These are phyloP conservation scores for Nigrograna mackinnonii DNA, from an alignment of 2,329 filamentous ascomycete species.

Conservation along the genomic window DNA sequence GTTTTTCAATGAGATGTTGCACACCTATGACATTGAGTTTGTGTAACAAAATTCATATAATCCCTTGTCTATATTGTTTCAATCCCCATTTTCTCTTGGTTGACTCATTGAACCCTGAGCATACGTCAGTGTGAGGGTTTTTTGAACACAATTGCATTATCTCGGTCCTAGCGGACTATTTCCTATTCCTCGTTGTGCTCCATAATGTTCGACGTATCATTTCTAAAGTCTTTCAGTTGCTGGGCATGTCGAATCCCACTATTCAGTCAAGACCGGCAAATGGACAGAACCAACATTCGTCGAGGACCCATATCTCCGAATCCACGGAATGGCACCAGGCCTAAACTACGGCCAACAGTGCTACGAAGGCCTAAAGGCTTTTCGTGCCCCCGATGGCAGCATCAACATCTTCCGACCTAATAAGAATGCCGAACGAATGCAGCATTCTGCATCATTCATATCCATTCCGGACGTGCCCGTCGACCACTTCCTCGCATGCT, in stretches of 20 bases:
- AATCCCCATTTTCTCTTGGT: too few relatives aligned
- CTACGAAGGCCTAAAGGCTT: constrained; percentile 98
- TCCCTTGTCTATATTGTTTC: too few relatives aligned
- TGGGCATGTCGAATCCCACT: constrained; percentile 89
- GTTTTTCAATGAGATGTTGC: too few relatives aligned
- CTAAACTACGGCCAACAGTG: constrained; percentile 96
- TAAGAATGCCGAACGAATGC: constrained; percentile 82
- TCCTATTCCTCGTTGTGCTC: too few relatives aligned
- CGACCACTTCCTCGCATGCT: constrained; percentile 74
- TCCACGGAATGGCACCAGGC: constrained; percentile 93
- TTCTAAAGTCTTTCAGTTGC: too few relatives aligned
- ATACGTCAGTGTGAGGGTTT: too few relatives aligned
- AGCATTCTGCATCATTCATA: constrained; percentile 80
- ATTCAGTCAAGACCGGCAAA: constrained; percentile 71
- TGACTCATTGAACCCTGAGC: too few relatives aligned
- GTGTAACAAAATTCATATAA: too few relatives aligned
- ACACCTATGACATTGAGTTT: neutral
- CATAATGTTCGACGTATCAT: too few relatives aligned
- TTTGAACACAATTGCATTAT: too few relatives aligned
- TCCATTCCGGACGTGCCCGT: constrained; percentile 81
- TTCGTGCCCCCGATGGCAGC: constrained; percentile 72
- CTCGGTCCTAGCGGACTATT: too few relatives aligned
- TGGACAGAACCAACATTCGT: constrained; percentile 83
- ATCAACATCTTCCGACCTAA: constrained; percentile 89
- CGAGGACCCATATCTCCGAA: constrained; percentile 77